Evolutionary conservation across 805 yeast genomes (phyloP).

Genomic region (Yarrowia deformans): DNA sequence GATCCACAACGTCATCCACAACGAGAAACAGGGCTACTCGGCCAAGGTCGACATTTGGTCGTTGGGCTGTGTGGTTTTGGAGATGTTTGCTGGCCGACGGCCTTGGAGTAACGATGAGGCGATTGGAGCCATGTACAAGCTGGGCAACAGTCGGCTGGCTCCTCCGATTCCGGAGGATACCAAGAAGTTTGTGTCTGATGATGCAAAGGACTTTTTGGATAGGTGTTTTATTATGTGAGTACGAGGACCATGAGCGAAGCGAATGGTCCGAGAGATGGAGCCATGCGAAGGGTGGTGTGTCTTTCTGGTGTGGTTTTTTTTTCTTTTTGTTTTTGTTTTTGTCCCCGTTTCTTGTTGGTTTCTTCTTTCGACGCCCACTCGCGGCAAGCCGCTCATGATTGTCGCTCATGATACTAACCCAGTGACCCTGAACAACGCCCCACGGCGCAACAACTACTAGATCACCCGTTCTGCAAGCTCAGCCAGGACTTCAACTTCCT

Average conservation of each 20-base stretch:
- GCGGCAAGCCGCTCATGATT: too few relatives aligned
- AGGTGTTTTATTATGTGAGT: slow-evolving; percentile 62
- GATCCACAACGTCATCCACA: slow-evolving; percentile 78
- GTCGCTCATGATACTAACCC: slow-evolving; percentile 21
- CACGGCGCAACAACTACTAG: slow-evolving; percentile 72
- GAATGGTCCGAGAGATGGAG: background rate
- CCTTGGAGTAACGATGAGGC: slow-evolving; percentile 98
- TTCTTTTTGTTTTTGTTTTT: slow-evolving; percentile 1
- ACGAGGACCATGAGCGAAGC: slow-evolving; percentile 1
- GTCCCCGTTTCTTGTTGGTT: slow-evolving; percentile 42
- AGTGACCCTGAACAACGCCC: slow-evolving; percentile 84
- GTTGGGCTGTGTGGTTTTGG: slow-evolving; percentile 93
- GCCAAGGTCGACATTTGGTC: slow-evolving; percentile 99
- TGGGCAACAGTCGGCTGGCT: slow-evolving; percentile 82
- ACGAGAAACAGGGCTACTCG: slow-evolving; percentile 86
- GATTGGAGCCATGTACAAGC: slow-evolving; percentile 89
- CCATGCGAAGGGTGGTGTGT: background rate
- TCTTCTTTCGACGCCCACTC: too few relatives aligned
- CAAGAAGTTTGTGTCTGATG: slow-evolving; percentile 63
- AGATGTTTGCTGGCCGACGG: slow-evolving; percentile 96
- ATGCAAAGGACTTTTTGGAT: slow-evolving; percentile 75
- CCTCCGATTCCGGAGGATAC: slow-evolving; percentile 98
- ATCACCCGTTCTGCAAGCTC: slow-evolving; percentile 60
- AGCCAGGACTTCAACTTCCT: slow-evolving; percentile 58
- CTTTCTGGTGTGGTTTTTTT: background rate